These are phyloP conservation scores for Alternaria triticimaculans DNA, from an alignment of 2,329 filamentous ascomycete species.

Conservation along the genomic window DNA sequence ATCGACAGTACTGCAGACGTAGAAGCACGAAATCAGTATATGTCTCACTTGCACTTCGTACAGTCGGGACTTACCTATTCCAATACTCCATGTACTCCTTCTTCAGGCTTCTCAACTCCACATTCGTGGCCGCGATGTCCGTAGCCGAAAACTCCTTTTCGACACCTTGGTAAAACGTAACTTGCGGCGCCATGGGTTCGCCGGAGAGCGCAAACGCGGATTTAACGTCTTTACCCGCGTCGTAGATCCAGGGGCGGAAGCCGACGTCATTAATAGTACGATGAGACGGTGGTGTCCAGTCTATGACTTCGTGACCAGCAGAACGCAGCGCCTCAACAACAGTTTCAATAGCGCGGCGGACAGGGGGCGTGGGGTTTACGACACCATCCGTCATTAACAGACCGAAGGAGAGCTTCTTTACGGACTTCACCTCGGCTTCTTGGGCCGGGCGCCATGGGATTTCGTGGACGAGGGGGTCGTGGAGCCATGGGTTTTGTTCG, in stretches of 20 bases:
- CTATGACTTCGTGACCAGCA: conserved; percentile 38
- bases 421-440: conserved; percentile 30
- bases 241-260: conserved; percentile 39
- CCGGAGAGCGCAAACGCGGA: conserved; percentile 42
- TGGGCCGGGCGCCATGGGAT: conserved; percentile 67
- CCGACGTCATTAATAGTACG: conserved; percentile 26
- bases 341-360: conserved; percentile 42
- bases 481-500: conserved; percentile 66
- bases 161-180: conserved; percentile 23
- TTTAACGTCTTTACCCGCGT: conserved; percentile 41
- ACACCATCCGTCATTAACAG: conserved; percentile 44
- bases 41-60: too few species aligned
- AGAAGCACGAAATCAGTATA: too few species aligned
- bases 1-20: conserved; percentile 29
- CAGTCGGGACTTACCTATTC: too few species aligned
- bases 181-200: conserved; percentile 39
- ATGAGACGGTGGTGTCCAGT: conserved; percentile 39
- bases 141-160: conserved; percentile 29
- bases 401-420: conserved; percentile 38
- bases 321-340: conserved; percentile 31
- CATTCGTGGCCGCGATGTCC: conserved; percentile 46
- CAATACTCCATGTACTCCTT: conserved; percentile 50
- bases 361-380: conserved; percentile 45
- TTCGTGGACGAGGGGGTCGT: conserved; percentile 69
- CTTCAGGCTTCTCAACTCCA: conserved; percentile 34